These are phyloP conservation scores for Candida neerlandica DNA, from an alignment of 1,139 yeast genomes.

Conservation along the genomic window DNA sequence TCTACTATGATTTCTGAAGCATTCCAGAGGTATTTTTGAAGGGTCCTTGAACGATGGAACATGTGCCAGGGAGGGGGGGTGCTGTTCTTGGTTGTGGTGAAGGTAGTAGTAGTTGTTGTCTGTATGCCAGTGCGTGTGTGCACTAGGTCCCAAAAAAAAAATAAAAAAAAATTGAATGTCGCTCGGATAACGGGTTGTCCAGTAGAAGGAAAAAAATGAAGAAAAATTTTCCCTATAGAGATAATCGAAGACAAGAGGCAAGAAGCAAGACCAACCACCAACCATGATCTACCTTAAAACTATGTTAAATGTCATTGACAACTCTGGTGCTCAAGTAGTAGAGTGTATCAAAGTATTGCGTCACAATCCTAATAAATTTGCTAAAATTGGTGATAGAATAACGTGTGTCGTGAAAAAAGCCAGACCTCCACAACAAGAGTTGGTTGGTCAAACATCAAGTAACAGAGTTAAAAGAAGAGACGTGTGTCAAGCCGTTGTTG, in stretches of 20 bases:
- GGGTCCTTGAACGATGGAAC: neutral
- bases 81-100: no score
- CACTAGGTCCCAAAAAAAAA: neutral
- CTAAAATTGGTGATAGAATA: conserved; percentile 85
- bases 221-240: neutral
- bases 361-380: conserved; percentile 83
- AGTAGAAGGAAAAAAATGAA: neutral
- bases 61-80: neutral
- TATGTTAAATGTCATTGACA: conserved; percentile 87
- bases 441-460: conserved; percentile 66
- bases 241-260: neutral
- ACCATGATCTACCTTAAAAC: conserved; percentile 84
- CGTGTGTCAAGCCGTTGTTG: conserved; percentile 93
- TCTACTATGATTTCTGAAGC: conserved; percentile 33
- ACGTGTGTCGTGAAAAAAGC: conserved; percentile 96
- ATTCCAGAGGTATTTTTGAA: conserved; percentile 26
- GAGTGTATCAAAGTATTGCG: conserved; percentile 95
- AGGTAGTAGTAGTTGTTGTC: no score
- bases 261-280: neutral
- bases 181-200: neutral
- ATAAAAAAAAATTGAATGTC: no score
- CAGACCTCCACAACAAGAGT: conserved; percentile 64
- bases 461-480: conserved; percentile 94
- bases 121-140: neutral
- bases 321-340: conserved; percentile 92